phyloP scores from a whole-genome alignment of 129 eudicot species.

The Pulicaria dysenterica region DNA sequence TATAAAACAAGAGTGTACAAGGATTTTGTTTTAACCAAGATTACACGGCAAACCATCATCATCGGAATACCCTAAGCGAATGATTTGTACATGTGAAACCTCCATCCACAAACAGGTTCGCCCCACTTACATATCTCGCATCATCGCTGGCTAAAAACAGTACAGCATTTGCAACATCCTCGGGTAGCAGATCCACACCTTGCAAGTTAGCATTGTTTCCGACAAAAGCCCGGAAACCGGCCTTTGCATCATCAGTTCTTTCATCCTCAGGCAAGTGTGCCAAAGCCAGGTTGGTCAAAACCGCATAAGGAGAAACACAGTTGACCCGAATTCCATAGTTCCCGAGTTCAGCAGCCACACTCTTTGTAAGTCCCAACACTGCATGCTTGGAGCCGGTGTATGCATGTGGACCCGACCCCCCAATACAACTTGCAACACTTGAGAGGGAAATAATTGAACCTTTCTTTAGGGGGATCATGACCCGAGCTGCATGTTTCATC shows the following conservation, averaged over 20 bases:
- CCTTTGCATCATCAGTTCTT: conserved; percentile 58
- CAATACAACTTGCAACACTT: conserved; percentile 62
- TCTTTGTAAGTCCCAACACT: conserved; percentile 73
- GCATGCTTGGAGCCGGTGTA: conserved; percentile 88
- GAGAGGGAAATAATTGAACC: conserved; percentile 64
- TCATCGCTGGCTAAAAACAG: conserved; percentile 90
- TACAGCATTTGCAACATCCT: conserved; percentile 84
- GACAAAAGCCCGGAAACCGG: conserved; percentile 52
- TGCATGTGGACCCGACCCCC: conserved; percentile 81
- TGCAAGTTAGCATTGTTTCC: conserved; percentile 69
- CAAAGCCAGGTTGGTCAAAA: conserved; percentile 65
- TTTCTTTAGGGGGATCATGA: conserved; percentile 77
- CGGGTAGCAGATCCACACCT: conserved; percentile 66
- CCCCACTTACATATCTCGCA: conserved; percentile 79
- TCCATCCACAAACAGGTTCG: conserved; percentile 90
- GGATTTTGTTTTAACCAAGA: conserved; percentile 1
- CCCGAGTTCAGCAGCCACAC: conserved; percentile 92
- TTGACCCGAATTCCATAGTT: conserved; percentile 78
- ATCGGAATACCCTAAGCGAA: conserved; percentile 66
- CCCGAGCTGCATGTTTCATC: conserved; percentile 91
- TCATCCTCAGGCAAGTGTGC: conserved; percentile 71
- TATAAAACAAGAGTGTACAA: background rate
- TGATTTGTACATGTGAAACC: conserved; percentile 68
- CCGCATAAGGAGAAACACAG: conserved; percentile 87
- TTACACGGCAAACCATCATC: conserved; percentile 15